Evolutionary conservation across 1,284 basidiomycete genomes (phyloP), one percentile per base, ranked within the genome.

Genomic region (Ganoderma leucocontextum): DNA sequence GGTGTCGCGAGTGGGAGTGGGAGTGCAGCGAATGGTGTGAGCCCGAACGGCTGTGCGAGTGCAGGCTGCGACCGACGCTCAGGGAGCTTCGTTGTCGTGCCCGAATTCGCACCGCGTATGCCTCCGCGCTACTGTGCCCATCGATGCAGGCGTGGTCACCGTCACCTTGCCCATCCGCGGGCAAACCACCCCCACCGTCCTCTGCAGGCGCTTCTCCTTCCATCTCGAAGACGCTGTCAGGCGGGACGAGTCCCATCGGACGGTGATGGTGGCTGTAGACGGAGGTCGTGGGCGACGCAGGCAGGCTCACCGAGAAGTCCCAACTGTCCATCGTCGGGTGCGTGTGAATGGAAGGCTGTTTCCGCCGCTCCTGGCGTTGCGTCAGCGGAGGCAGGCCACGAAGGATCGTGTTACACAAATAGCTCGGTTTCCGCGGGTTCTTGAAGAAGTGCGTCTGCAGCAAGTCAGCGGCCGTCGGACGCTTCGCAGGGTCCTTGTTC

Each of bases 371-470:
- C 79, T 94, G 91, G 47, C 93, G 86, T 73, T 85, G 83, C 10
- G 86, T 81, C 42, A 94, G 81, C 29, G 93, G 92, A 0, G 93
- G 93, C 33, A 95, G 80, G 66, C 87, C 88, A 39, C 78, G 86
- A n/a, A 97, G 80, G 70, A 97, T 90, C 7, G 90, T 84, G 64
- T 85, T 85, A 47, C 95, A 89, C 38, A 97, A 86, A 79, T 91
- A 91, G 1, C 84, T 85, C 74, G 90, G 91, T 78, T 89, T 91
- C 81, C 93, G 95, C 19, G 93, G 87, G 42, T 82, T 82, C 75
- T 86, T 92, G 83, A 97, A 95, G 78, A 96, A 95, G 2, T 89
- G 84, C n/a, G 87, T 89, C 69, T 90, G 86, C 2, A 97, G 83
- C n/a, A 97, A 83, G 74, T 94, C 88, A 62, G 86, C 87, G 2